A percentile compares a stretch with the other conserved stretches of the same genome.
Evolutionary conservation across 768 basidiomycete species (phyloP).

Genomic region (Pulveroboletus sp.): DNA sequence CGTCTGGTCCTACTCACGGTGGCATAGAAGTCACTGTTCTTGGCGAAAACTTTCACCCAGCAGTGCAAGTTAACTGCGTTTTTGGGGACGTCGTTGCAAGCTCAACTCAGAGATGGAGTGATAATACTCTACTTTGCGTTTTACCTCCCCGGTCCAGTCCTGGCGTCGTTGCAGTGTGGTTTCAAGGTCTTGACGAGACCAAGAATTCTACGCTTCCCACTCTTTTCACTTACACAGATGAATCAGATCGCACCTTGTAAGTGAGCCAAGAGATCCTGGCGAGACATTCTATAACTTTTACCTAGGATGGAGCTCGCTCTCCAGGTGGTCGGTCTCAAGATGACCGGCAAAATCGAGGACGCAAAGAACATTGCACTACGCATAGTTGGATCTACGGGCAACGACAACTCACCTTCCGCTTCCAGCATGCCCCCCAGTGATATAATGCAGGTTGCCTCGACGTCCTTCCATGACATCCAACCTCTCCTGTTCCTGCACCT

Average conservation of each 20-base stretch:
- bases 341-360: conserved; percentile 94
- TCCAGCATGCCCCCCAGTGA: conserved; percentile 33
- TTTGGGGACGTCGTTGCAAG: conserved; percentile 85
- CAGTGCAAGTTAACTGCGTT: conserved; percentile 67
- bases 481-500: conserved; percentile 55
- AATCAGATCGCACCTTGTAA: conserved; percentile 84
- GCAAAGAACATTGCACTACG: conserved; percentile 92
- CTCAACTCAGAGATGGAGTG: conserved; percentile 88
- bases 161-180: conserved; percentile 88
- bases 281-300: conserved; percentile 12
- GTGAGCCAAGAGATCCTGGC: conserved; percentile 30
- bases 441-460: conserved; percentile 54
- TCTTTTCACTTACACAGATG: conserved; percentile 88
- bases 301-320: conserved; percentile 91
- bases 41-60: conserved; percentile 85
- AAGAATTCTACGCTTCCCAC: conserved; percentile 53
- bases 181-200: conserved; percentile 69
- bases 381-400: conserved; percentile 76
- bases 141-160: conserved; percentile 79
- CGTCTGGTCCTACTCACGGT: conserved; percentile 82
- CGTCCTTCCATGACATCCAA: conserved; percentile 50
- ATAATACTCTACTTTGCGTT: conserved; percentile 89
- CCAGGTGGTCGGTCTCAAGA: conserved; percentile 93
- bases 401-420: conserved; percentile 41
- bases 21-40: conserved; percentile 94